Conservation (phyloP, 2,329 filamentous ascomycete species). For the Apiospora pterosperma region DNA sequence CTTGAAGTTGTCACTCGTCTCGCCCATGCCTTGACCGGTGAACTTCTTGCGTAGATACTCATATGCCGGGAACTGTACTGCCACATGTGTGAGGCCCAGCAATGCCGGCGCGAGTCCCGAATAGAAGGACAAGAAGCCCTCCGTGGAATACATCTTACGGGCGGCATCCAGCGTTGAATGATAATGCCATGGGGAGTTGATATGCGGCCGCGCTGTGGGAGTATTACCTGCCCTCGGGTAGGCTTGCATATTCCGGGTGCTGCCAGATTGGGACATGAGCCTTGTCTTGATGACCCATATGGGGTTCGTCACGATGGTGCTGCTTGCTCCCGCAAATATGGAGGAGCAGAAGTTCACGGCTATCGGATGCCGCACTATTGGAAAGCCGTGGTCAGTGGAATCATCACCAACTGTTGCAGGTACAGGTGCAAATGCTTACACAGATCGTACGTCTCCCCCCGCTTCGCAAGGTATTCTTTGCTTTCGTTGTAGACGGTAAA, state of each 20-base stretch:
- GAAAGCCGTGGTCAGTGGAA: background rate
- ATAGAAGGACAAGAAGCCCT: conserved; percentile 90
- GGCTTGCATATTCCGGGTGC: conserved; percentile 41
- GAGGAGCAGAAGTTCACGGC: conserved; percentile 85
- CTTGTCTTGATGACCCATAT: conserved; percentile 99
- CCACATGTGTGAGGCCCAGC: conserved; percentile 88
- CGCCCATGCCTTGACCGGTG: conserved; percentile 85
- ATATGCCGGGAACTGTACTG: conserved; percentile 95
- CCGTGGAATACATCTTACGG: conserved; percentile 89
- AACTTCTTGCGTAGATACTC: conserved; percentile 90
- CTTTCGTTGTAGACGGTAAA: conserved; percentile 94
- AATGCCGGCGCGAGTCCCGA: conserved; percentile 90
- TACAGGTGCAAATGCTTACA: background rate
- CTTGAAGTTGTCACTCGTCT: conserved; percentile 53
- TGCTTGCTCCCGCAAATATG: conserved; percentile 85
- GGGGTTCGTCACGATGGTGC: conserved; percentile 91
- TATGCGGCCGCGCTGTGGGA: conserved; percentile 50
- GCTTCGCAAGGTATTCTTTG: conserved; percentile 60
- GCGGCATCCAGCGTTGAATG: conserved; percentile 85
- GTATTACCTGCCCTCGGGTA: conserved; percentile 50
- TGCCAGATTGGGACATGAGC: conserved; percentile 83
- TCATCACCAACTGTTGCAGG: background rate
- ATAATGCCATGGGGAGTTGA: conserved; percentile 85
- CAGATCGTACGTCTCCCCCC: background rate
- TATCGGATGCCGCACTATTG: conserved; percentile 61